Evolutionary conservation across 2,329 filamentous ascomycete species (phyloP).

Genomic region (Colletotrichum aenigma): DNA sequence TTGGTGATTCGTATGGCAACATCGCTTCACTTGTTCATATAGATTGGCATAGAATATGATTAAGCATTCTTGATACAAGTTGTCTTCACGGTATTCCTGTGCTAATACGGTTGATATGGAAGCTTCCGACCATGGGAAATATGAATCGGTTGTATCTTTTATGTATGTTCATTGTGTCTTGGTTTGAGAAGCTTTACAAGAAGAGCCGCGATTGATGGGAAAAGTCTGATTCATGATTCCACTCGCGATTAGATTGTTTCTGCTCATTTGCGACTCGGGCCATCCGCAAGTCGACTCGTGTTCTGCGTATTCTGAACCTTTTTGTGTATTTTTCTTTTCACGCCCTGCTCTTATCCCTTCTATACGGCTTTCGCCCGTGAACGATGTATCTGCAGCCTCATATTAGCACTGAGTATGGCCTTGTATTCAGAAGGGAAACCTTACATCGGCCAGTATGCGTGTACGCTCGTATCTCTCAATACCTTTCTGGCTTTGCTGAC

Average conservation of each 20-base stretch:
- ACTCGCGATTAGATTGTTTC: background rate
- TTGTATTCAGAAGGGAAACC: background rate
- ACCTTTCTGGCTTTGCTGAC: slow-evolving; percentile 25
- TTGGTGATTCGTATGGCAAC: background rate
- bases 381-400: background rate
- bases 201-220: background rate
- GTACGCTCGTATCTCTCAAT: slow-evolving; percentile 24
- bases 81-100: background rate
- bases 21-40: background rate
- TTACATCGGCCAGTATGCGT: slow-evolving; percentile 25
- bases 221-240: background rate
- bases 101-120: background rate
- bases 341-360: background rate
- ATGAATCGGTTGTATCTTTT: background rate
- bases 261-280: background rate
- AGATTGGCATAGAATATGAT: background rate
- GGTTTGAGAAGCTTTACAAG: background rate
- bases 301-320: background rate
- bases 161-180: background rate
- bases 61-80: background rate
- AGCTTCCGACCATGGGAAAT: background rate
- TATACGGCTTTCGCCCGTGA: background rate
- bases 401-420: background rate
- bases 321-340: background rate
- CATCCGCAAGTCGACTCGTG: background rate